Evolutionary conservation across 257 asterid genomes (phyloP), one percentile per base, ranked within the genome.

Genomic region (Solanum neorickii): DNA sequence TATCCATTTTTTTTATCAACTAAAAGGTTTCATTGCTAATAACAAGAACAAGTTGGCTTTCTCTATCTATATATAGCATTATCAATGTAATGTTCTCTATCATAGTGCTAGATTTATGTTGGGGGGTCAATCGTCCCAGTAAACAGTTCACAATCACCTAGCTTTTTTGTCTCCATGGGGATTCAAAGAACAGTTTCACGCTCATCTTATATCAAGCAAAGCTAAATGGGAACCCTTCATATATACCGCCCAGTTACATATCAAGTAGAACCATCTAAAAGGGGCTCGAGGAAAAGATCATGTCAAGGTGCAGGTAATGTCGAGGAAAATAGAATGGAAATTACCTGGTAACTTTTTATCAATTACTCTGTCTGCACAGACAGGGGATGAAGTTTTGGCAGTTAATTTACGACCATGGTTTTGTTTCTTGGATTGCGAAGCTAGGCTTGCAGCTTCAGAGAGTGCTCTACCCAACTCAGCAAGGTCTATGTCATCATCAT

Each of bases 391-490:
- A 44, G 86, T 86, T 90, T 91, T 92, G 72, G 76, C 89, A 65
- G 77, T 83, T 49, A 89, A 59, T 84, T 90, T 89, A 78, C 86
- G 86, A 49, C 87, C 90, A 87, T 20, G 89, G 83, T 69, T 93
- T 82, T 87, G 90, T 73, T 72, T 92, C 90, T 92, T 93, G 62
- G 94, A 91, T 18, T 66, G 80, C 70, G 94, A 89, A 84, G 88
- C 86, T 41, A 92, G 47, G 78, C 46, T 91, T 80, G 95, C 92
- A 66, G 97, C 97, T 89, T 94, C 96, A 47, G 95, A 91, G 89
- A 96, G 87, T 65, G 96, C 98, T 93, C 91, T 93, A 29, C 92
- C 89, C 94, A 97, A 92, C 86, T 93, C 98, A 86, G 94, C 97
- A 83, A 95, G 85, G 88, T 94, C 98, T 70, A 93, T 87, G 88